Conservation (phyloP, 1,284 basidiomycete species). For the Cutaneotrichosporon mucoides region DNA sequence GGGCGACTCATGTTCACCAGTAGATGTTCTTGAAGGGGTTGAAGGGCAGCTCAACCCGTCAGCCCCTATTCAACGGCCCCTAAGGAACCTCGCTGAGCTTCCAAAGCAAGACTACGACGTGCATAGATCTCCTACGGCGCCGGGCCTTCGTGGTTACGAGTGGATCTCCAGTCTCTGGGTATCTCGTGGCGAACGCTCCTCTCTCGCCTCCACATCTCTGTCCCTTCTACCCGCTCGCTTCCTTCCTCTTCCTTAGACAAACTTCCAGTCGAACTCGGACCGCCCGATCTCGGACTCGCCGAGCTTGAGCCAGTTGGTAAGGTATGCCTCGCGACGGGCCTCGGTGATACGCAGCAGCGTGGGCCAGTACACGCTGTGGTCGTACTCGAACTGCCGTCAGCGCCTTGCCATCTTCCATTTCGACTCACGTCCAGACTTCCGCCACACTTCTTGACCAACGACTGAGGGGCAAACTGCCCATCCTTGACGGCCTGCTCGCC, state of each 20-base stretch:
- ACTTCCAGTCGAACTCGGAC: slow-evolving; percentile 32
- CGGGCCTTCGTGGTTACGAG: too few relatives aligned
- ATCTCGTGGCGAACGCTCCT: too few relatives aligned
- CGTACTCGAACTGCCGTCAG: slow-evolving; percentile 18
- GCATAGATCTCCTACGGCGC: too few relatives aligned
- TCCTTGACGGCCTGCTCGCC: slow-evolving; percentile 24
- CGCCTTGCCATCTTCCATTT: neutral
- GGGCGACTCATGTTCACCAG: too few relatives aligned
- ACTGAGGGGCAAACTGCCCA: slow-evolving; percentile 18
- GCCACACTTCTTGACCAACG: slow-evolving; percentile 32
- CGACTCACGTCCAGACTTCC: slow-evolving; percentile 30
- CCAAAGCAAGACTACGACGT: too few relatives aligned
- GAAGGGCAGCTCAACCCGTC: too few relatives aligned
- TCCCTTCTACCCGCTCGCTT: too few relatives aligned
- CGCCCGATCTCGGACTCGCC: slow-evolving; percentile 27
- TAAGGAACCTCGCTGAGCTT: too few relatives aligned
- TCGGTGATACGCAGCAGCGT: slow-evolving; percentile 25
- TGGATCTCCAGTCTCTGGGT: too few relatives aligned
- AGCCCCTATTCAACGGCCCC: too few relatives aligned
- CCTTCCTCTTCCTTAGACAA: neutral
- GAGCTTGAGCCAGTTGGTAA: slow-evolving; percentile 24
- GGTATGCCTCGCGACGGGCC: slow-evolving; percentile 23
- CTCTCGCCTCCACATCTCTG: too few relatives aligned
- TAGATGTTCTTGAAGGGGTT: too few relatives aligned
- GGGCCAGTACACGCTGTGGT: slow-evolving; percentile 38